Percentiles rank a stretch among this genome's conserved stretches.
Conservation (phyloP, 2,329 filamentous ascomycete genomes). For the Dactylellina leptospora region DNA sequence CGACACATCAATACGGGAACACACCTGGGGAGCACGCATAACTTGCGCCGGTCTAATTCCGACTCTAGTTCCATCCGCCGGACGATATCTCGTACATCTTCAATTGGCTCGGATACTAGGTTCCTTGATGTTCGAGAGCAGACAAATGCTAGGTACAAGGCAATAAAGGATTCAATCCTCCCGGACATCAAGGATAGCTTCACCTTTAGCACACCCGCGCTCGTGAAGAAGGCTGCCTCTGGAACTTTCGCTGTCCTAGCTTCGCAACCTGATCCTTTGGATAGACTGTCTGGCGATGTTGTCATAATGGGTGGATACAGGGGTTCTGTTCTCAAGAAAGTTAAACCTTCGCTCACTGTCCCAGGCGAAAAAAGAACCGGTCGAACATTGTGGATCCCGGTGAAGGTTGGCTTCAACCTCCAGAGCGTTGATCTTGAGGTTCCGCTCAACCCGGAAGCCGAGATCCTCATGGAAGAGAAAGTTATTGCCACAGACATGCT, state of each 20-base stretch:
- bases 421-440: slow-evolving; percentile 92
- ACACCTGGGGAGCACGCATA: not conserved
- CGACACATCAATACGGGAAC: not conserved
- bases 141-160: slow-evolving; percentile 88
- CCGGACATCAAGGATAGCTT: slow-evolving; percentile 45
- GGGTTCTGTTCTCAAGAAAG: slow-evolving; percentile 84
- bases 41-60: slow-evolving; percentile 26
- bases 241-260: slow-evolving; percentile 54
- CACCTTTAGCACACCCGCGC: slow-evolving; percentile 25
- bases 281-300: slow-evolving; percentile 79
- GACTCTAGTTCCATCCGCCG: slow-evolving; percentile 41
- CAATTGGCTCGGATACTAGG: slow-evolving; percentile 80
- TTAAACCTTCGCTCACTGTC: slow-evolving; percentile 65
- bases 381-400: slow-evolving; percentile 75
- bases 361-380: slow-evolving; percentile 79
- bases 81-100: slow-evolving; percentile 77
- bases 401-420: slow-evolving; percentile 90
- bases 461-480: slow-evolving; percentile 81
- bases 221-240: slow-evolving; percentile 27
- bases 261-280: slow-evolving; percentile 65
- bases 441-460: slow-evolving; percentile 80
- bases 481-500: slow-evolving; percentile 88
- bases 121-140: slow-evolving; percentile 84
- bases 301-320: slow-evolving; percentile 90
- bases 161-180: slow-evolving; percentile 73